phyloP scores from a whole-genome alignment of 1,139 yeast species.

The Sugiyamaella xylanicola region DNA sequence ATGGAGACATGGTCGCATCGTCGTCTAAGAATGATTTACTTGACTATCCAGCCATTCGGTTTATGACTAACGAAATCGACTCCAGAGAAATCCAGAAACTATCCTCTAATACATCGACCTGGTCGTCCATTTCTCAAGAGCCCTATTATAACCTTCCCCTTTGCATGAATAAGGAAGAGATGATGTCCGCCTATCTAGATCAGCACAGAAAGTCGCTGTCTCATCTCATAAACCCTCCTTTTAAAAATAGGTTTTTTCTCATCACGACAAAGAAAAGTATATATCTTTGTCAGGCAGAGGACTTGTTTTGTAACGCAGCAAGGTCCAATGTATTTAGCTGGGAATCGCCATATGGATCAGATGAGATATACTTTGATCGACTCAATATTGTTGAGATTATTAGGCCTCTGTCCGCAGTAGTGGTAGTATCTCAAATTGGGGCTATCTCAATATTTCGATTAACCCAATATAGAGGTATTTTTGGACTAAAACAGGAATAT shows the following conservation, averaged over 20 bases:
- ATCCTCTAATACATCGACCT: slow-evolving; percentile 15
- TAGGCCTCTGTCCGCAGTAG: slow-evolving; percentile 56
- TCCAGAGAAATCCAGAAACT: slow-evolving; percentile 26
- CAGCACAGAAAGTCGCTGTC: slow-evolving; percentile 10
- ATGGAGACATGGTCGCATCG: neutral
- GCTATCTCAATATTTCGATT: slow-evolving; percentile 58
- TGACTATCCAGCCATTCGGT: slow-evolving; percentile 27
- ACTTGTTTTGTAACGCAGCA: slow-evolving; percentile 55
- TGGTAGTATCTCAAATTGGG: slow-evolving; percentile 63
- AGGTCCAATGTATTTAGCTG: slow-evolving; percentile 51
- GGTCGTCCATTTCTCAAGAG: slow-evolving; percentile 27
- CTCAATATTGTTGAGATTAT: slow-evolving; percentile 55
- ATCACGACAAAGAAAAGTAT: slow-evolving; percentile 43
- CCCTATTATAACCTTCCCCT: slow-evolving; percentile 27
- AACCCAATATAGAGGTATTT: slow-evolving; percentile 58
- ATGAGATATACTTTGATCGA: slow-evolving; percentile 54
- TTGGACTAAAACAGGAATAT: slow-evolving; percentile 63
- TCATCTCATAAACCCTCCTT: slow-evolving; percentile 47
- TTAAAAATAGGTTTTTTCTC: slow-evolving; percentile 51
- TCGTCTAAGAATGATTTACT: neutral
- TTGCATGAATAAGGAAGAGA: slow-evolving; percentile 23
- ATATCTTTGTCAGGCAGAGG: slow-evolving; percentile 51
- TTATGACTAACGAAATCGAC: slow-evolving; percentile 31
- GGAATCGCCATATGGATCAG: slow-evolving; percentile 37
- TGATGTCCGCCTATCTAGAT: slow-evolving; percentile 17